phyloP scores from a whole-genome alignment of 176 grass and related monocot species.

The Oryza longistaminata region DNA sequence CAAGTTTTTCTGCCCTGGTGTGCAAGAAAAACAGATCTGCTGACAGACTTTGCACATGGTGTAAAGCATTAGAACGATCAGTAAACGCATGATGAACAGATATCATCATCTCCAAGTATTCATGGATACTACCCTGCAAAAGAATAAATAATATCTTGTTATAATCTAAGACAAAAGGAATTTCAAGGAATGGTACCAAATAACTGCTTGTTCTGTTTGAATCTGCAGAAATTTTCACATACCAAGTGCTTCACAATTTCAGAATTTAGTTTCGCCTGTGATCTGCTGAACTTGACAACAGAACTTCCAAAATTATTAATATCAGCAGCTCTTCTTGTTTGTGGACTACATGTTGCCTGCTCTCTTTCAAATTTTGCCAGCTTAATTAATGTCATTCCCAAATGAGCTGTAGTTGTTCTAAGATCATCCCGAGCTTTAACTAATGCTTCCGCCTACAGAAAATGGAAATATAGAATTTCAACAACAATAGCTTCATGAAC shows the following conservation, averaged over 20 bases:
- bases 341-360: slow-evolving; percentile 54
- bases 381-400: slow-evolving; percentile 84
- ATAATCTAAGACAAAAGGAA: slow-evolving; percentile 32
- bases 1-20: slow-evolving; percentile 60
- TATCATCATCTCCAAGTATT: slow-evolving; percentile 77
- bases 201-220: neutral
- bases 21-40: slow-evolving; percentile 69
- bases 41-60: slow-evolving; percentile 66
- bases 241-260: slow-evolving; percentile 81
- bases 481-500: neutral
- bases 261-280: slow-evolving; percentile 64
- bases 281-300: slow-evolving; percentile 80
- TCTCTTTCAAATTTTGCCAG: slow-evolving; percentile 88
- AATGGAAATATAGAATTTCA: slow-evolving; percentile 18
- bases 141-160: slow-evolving; percentile 21
- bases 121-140: slow-evolving; percentile 87
- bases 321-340: slow-evolving; percentile 56
- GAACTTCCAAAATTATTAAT: slow-evolving; percentile 68
- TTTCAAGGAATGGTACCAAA: neutral
- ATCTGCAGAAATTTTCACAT: slow-evolving; percentile 29
- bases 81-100: slow-evolving; percentile 80
- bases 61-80: slow-evolving; percentile 79
- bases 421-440: slow-evolving; percentile 84
- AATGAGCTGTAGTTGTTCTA: slow-evolving; percentile 66
- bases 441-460: slow-evolving; percentile 71